Evolutionary conservation across 2,329 filamentous ascomycete genomes (phyloP).

Genomic region (Aspergillus luchuensis): DNA sequence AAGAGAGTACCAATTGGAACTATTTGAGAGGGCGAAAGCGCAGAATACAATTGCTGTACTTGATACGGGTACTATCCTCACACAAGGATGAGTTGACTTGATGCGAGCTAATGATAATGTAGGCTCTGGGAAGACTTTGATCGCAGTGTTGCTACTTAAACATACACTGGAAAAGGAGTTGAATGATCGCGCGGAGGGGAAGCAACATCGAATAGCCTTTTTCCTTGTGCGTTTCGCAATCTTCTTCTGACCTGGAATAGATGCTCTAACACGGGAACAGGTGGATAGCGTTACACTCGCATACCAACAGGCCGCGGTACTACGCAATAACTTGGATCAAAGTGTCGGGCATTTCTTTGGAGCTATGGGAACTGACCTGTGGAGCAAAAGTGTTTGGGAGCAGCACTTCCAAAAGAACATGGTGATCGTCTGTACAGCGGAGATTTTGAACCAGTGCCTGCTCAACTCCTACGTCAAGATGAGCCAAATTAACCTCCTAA

Average conservation of each 20-base stretch:
- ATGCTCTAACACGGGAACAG: constrained; percentile 40
- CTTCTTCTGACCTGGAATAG: neutral
- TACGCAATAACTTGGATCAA: constrained; percentile 78
- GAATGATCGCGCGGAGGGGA: constrained; percentile 63
- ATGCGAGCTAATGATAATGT: constrained; percentile 2
- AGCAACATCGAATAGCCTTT: constrained; percentile 70
- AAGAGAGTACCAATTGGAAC: constrained; percentile 86
- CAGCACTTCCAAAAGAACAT: constrained; percentile 65
- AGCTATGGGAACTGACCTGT: constrained; percentile 62
- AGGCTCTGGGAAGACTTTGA: constrained; percentile 95
- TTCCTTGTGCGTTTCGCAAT: constrained; percentile 64
- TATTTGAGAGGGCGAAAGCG: constrained; percentile 83
- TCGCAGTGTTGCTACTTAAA: constrained; percentile 80
- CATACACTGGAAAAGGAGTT: constrained; percentile 77
- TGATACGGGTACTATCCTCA: constrained; percentile 66
- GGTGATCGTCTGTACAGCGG: constrained; percentile 90
- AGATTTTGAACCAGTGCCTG: constrained; percentile 78
- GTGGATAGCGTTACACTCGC: constrained; percentile 87
- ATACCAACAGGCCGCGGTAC: constrained; percentile 82
- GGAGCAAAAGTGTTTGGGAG: constrained; percentile 63
- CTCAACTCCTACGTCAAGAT: constrained; percentile 79
- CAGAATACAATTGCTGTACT: constrained; percentile 91
- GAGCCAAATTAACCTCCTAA: constrained; percentile 79
- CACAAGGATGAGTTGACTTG: too few species aligned
- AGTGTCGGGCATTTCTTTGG: constrained; percentile 75